Percentiles rank a stretch among this genome's conserved stretches.
These are phyloP conservation scores for Trichoderma asperellum DNA, from an alignment of 2,329 filamentous ascomycete genomes.

Conservation along the genomic window DNA sequence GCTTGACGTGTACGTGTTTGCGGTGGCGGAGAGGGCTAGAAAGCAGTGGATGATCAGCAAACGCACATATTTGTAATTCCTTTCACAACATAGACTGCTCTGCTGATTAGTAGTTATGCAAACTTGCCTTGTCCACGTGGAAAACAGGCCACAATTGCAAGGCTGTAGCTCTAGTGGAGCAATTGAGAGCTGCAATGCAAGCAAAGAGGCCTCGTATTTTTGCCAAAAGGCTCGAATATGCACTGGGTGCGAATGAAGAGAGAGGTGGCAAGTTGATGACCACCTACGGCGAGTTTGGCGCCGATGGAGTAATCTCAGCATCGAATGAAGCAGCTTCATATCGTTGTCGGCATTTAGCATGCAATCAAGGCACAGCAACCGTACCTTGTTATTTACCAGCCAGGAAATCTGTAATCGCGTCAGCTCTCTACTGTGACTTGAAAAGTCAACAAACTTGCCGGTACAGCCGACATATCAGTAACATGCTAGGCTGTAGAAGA, in stretches of 20 bases:
- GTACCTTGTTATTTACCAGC: background rate
- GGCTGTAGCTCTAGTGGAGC: background rate
- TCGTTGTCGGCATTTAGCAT: background rate
- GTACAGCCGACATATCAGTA: background rate
- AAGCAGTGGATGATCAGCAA: background rate
- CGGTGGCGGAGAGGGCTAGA: background rate
- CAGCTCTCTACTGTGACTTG: background rate
- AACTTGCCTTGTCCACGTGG: background rate
- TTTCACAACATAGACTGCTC: background rate
- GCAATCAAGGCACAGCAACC: background rate
- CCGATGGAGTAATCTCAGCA: background rate
- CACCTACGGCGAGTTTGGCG: background rate
- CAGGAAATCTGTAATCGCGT: background rate
- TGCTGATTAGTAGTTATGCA: background rate
- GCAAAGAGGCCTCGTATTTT: constrained; percentile 33
- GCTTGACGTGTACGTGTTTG: background rate
- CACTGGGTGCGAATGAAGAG: constrained; percentile 23
- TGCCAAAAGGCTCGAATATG: constrained; percentile 32
- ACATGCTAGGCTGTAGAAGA: background rate
- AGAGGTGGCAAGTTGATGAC: background rate
- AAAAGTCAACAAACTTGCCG: background rate
- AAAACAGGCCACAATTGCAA: background rate
- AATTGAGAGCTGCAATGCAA: constrained; percentile 3
- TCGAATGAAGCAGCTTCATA: background rate
- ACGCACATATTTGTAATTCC: background rate